phyloP scores from a whole-genome alignment of 768 basidiomycete genomes.

The Rubroboletus satanas region DNA sequence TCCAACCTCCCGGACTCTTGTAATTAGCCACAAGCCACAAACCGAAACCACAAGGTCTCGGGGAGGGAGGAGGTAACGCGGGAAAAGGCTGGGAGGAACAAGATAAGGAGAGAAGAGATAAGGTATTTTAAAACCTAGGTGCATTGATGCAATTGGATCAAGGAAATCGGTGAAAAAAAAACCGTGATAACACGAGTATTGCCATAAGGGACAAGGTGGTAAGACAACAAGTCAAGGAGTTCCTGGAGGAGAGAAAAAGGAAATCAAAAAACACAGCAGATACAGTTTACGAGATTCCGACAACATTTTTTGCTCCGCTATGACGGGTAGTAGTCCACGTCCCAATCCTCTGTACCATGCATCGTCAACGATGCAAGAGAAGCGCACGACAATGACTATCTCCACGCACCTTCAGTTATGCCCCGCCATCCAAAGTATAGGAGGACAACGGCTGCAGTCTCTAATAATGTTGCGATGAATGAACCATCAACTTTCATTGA shows the following conservation, averaged over 20 bases:
- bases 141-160: neutral
- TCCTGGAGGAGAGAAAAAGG: neutral
- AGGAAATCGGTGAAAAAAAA: neutral
- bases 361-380: constrained; percentile 2
- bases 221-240: constrained; percentile 8
- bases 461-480: constrained; percentile 81
- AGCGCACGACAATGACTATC: neutral
- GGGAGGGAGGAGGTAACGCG: constrained; percentile 3
- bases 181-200: constrained; percentile 3
- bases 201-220: constrained; percentile 1
- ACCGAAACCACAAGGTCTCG: neutral
- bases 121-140: neutral
- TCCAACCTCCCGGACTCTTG: constrained; percentile 7
- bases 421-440: constrained; percentile 81
- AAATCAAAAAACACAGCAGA: constrained; percentile 11
- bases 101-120: neutral
- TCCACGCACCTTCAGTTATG: constrained; percentile 76
- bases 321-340: constrained; percentile 47
- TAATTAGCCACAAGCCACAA: neutral
- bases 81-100: neutral
- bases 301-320: constrained; percentile 7
- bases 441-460: constrained; percentile 66
- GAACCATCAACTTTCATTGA: constrained; percentile 75
- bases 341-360: constrained; percentile 43
- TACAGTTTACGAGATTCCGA: constrained; percentile 7